phyloP scores from a whole-genome alignment of 768 basidiomycete genomes.

The Lentinus brumalis region DNA sequence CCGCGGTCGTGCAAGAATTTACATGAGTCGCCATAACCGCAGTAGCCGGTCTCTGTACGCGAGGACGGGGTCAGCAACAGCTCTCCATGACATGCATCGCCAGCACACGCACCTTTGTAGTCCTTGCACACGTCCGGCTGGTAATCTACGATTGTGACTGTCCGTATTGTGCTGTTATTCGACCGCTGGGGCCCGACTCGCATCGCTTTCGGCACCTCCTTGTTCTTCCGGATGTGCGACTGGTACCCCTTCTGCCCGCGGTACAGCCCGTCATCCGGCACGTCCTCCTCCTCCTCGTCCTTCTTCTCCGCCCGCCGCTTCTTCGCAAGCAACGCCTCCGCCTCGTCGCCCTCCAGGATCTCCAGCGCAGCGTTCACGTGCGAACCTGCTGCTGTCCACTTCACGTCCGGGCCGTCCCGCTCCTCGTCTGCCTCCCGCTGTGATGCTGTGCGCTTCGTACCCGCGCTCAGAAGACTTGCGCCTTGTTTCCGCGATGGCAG shows the following conservation, averaged over 20 bases:
- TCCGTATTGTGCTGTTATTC: conserved; percentile 78
- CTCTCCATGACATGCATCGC: conserved; percentile 1
- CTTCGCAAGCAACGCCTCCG: conserved; percentile 75
- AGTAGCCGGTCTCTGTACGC: conserved; percentile 89
- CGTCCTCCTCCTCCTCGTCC: conserved; percentile 55
- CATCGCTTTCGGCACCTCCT: conserved; percentile 88
- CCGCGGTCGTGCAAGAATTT: conserved; percentile 99
- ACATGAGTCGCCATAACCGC: conserved; percentile 98
- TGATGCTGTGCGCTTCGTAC: conserved; percentile 62
- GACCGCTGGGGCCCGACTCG: conserved; percentile 78
- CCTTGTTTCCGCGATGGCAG: conserved; percentile 70
- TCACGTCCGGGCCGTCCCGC: conserved; percentile 60
- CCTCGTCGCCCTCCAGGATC: conserved; percentile 82
- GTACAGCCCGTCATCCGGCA: conserved; percentile 84
- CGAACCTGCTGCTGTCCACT: conserved; percentile 77
- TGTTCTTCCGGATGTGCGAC: conserved; percentile 76
- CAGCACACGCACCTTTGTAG: conserved; percentile 81
- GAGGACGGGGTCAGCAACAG: conserved; percentile 5
- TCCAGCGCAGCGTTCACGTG: conserved; percentile 73
- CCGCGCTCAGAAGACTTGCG: conserved; percentile 76
- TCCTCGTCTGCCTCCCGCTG: conserved; percentile 43
- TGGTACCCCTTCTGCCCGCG: conserved; percentile 83
- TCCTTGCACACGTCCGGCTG: conserved; percentile 99
- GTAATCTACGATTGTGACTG: conserved; percentile 95
- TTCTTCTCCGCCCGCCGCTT: conserved; percentile 56